Evolutionary conservation across 2,329 filamentous ascomycete species (phyloP).

Genomic region (Parascedosporium putredinis): DNA sequence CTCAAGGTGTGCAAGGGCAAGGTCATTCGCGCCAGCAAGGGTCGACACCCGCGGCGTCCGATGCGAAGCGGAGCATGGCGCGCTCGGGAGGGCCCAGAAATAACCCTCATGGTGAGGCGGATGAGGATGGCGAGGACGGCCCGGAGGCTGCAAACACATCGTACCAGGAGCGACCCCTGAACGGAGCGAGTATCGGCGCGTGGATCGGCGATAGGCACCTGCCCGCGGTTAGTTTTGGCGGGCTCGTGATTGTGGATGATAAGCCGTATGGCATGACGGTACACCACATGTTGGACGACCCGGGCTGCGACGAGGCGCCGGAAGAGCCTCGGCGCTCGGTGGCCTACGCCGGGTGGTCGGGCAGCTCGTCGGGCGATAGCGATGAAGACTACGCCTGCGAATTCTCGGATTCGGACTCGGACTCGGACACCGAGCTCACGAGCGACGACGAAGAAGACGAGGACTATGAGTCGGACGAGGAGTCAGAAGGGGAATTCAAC

Average conservation of each 20-base stretch:
- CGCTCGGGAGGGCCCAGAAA: slow-evolving; percentile 16
- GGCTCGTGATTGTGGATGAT: slow-evolving; percentile 74
- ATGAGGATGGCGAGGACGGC: slow-evolving; percentile 26
- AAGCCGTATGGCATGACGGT: slow-evolving; percentile 90
- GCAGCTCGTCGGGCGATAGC: slow-evolving; percentile 23
- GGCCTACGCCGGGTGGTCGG: slow-evolving; percentile 7
- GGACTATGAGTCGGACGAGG: slow-evolving; percentile 41
- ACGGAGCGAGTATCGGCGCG: slow-evolving; percentile 87
- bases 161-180: slow-evolving; percentile 68
- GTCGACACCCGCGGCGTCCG: slow-evolving; percentile 16
- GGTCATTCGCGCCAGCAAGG: slow-evolving; percentile 48
- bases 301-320: slow-evolving; percentile 27
- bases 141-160: slow-evolving; percentile 52
- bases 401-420: slow-evolving; percentile 52
- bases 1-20: slow-evolving; percentile 65
- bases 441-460: slow-evolving; percentile 39
- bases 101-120: neutral
- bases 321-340: neutral
- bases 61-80: slow-evolving; percentile 22
- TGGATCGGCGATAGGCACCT: slow-evolving; percentile 78
- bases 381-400: slow-evolving; percentile 48
- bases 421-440: slow-evolving; percentile 42
- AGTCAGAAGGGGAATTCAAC: slow-evolving; percentile 41
- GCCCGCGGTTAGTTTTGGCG: slow-evolving; percentile 84
- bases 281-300: slow-evolving; percentile 85